phyloP scores from a whole-genome alignment of 2,329 filamentous ascomycete genomes.

The Trichoderma simmonsii region DNA sequence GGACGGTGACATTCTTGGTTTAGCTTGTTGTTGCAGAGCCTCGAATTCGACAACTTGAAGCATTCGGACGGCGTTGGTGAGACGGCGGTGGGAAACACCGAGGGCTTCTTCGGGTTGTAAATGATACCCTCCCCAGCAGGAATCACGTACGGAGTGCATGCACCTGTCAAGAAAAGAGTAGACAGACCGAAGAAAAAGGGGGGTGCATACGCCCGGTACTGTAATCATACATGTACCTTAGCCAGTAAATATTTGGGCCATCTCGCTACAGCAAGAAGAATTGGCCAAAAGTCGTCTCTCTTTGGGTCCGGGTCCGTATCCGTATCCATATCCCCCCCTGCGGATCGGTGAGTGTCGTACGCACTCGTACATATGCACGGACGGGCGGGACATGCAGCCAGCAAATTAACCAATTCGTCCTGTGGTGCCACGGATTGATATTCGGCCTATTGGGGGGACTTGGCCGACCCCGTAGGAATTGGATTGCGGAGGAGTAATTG shows the following conservation, averaged over 20 bases:
- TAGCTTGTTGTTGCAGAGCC: background rate
- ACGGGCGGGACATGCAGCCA: slow-evolving; percentile 11
- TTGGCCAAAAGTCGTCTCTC: background rate
- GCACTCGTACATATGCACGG: slow-evolving; percentile 7
- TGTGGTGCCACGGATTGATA: slow-evolving; percentile 4
- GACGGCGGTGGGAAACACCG: background rate
- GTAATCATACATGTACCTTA: background rate
- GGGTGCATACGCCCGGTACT: background rate
- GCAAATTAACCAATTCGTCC: background rate
- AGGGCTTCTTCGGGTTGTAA: background rate
- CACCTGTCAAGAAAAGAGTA: background rate
- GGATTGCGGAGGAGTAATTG: background rate
- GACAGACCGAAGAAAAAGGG: background rate
- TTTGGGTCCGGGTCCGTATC: background rate
- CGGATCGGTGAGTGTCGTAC: slow-evolving; percentile 11
- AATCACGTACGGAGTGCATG: background rate
- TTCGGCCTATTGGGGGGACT: background rate
- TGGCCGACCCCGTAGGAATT: background rate
- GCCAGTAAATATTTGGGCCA: background rate
- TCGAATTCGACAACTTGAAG: background rate
- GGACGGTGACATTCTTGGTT: background rate
- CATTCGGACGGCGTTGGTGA: background rate
- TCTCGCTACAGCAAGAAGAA: background rate
- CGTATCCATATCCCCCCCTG: background rate
- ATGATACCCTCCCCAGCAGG: background rate